Evolutionary conservation across 139 green algal genomes (phyloP).

Genomic region (Eudorina sp.): DNA sequence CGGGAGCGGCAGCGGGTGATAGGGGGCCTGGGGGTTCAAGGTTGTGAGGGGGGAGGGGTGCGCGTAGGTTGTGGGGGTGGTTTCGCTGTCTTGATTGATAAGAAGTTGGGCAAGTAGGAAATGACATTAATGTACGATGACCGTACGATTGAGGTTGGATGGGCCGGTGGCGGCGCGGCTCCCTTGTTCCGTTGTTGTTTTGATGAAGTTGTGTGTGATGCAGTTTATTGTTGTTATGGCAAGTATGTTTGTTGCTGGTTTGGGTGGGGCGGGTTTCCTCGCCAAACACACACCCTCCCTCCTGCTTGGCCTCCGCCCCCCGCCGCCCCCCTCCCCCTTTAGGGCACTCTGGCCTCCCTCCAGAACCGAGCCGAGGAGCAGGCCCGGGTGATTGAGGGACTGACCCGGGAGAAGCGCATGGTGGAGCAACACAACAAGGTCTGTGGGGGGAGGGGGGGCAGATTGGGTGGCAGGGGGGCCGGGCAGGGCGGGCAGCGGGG

Average conservation of each 20-base stretch:
- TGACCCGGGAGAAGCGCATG: constrained; percentile 23
- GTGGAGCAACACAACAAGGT: constrained; percentile 45
- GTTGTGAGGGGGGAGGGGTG: neutral
- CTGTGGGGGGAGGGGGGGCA: neutral
- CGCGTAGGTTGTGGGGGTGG: too few species aligned
- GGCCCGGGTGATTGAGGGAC: constrained; percentile 2
- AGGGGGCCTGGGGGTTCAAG: neutral
- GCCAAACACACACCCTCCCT: neutral
- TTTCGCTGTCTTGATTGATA: too few species aligned
- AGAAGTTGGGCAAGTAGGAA: too few species aligned
- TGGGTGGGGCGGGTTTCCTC: too few species aligned
- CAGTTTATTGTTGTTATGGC: too few species aligned
- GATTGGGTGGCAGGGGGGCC: neutral
- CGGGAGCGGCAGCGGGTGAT: constrained; percentile 29
- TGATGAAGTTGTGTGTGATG: too few species aligned
- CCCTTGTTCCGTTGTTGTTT: too few species aligned
- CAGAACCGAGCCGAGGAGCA: neutral
- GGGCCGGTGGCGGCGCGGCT: too few species aligned
- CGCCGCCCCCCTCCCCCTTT: neutral
- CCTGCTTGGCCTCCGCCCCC: neutral
- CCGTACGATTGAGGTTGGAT: neutral
- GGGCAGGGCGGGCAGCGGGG: neutral
- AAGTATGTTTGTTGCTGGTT: too few species aligned
- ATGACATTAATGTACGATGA: too few species aligned
- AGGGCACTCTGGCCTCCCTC: constrained; percentile 18